These are phyloP conservation scores for Colletotrichum sp. DNA, from an alignment of 2,329 filamentous ascomycete genomes.

Conservation along the genomic window DNA sequence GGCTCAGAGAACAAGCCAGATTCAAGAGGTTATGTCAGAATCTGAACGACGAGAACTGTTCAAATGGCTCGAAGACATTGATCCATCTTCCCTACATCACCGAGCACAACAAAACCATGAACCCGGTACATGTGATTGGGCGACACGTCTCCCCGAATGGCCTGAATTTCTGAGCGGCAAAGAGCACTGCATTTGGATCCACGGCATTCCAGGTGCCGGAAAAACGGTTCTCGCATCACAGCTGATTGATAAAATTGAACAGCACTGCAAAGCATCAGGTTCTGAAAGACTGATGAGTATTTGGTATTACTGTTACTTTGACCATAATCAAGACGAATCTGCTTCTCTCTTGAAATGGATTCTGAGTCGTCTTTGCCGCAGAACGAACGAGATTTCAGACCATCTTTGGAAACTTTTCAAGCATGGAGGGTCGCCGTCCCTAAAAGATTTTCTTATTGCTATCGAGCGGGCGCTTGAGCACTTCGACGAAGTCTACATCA, in stretches of 20 bases:
- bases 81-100: not conserved
- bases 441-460: rapidly evolving
- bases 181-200: not conserved
- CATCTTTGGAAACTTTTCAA: not conserved
- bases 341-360: not conserved
- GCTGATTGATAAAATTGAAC: rapidly evolving
- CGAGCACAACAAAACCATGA: not conserved
- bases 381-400: rapidly evolving
- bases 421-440: rapidly evolving
- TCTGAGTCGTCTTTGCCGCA: not conserved
- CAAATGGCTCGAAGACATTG: not conserved
- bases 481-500: rapidly evolving
- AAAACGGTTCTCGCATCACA: not conserved
- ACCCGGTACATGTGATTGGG: not conserved
- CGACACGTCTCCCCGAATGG: not conserved
- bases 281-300: not conserved
- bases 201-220: not conserved
- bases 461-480: not conserved
- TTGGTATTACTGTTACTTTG: not conserved
- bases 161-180: rapidly evolving
- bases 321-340: not conserved
- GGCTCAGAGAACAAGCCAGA: rapidly evolving
- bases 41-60: not conserved
- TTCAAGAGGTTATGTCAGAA: rapidly evolving
- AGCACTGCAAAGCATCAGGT: rapidly evolving